phyloP scores from a whole-genome alignment of 495 filamentous ascomycete species.

The Staphylotrichum longicolle region DNA sequence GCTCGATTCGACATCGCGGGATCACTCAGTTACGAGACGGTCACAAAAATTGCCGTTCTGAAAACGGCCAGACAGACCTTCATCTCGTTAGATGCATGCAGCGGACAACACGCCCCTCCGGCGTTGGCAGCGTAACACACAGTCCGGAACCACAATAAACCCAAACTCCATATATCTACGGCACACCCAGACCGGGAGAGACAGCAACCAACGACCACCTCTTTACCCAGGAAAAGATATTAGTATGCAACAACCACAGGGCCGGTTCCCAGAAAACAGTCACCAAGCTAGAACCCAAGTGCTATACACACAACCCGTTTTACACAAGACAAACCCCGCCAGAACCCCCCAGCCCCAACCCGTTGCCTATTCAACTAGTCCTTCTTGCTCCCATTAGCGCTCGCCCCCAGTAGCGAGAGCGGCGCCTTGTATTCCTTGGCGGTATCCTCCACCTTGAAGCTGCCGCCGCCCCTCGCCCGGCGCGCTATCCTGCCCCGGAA shows the following conservation, averaged over 20 bases:
- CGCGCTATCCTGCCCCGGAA: slow-evolving; percentile 18
- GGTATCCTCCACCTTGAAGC: slow-evolving; percentile 22
- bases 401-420: not conserved
- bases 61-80: too few species aligned
- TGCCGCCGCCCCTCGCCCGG: slow-evolving; percentile 7
- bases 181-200: not conserved
- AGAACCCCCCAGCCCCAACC: not conserved
- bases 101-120: too few species aligned
- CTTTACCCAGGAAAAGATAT: slow-evolving; percentile 4
- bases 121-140: not conserved
- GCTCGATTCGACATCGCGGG: too few species aligned
- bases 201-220: not conserved
- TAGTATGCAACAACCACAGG: slow-evolving; percentile 16
- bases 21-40: too few species aligned
- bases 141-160: not conserved
- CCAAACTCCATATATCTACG: slow-evolving; percentile 4
- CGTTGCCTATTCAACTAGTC: slow-evolving; percentile 10
- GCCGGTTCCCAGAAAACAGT: not conserved
- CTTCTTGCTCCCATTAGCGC: slow-evolving; percentile 15
- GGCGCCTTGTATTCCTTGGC: slow-evolving; percentile 12
- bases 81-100: too few species aligned
- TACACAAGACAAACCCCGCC: not conserved
- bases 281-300: not conserved
- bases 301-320: slow-evolving; percentile 4
- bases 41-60: too few species aligned